A percentile compares a stretch with the other conserved stretches of the same genome.
These are phyloP conservation scores for Starmerella potacharoeniae DNA, from an alignment of 805 yeast species.

Conservation along the genomic window DNA sequence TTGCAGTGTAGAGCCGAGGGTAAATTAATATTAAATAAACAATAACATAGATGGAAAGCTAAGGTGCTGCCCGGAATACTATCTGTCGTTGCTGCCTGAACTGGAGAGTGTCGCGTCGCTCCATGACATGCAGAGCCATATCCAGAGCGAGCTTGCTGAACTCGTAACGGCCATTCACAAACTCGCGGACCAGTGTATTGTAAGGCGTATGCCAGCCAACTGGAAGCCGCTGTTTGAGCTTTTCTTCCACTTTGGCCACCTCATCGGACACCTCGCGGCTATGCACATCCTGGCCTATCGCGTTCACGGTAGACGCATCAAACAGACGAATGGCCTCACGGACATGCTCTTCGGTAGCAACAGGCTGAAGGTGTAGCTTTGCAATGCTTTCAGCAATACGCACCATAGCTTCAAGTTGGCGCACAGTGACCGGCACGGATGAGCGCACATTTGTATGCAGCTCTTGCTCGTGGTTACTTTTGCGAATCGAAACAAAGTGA, in stretches of 20 bases:
- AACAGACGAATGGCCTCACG: conserved; percentile 91
- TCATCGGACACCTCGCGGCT: conserved; percentile 39
- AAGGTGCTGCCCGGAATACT: conserved; percentile 64
- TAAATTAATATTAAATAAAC: conserved; percentile 20
- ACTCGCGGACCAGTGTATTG: conserved; percentile 70
- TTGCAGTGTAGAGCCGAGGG: neutral
- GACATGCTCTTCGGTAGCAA: conserved; percentile 81
- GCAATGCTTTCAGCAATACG: conserved; percentile 94
- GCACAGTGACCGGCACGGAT: conserved; percentile 90
- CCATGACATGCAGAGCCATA: conserved; percentile 61
- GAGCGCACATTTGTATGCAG: conserved; percentile 75
- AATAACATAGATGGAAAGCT: neutral
- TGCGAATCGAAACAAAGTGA: conserved; percentile 83
- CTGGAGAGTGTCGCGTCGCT: conserved; percentile 76
- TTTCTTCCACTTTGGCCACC: conserved; percentile 69
- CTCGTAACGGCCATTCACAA: conserved; percentile 33
- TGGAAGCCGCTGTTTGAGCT: conserved; percentile 79
- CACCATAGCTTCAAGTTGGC: conserved; percentile 94
- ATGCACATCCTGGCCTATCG: conserved; percentile 55
- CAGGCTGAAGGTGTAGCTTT: conserved; percentile 66
- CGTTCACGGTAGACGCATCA: conserved; percentile 96
- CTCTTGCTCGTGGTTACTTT: conserved; percentile 71
- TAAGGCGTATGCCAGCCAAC: conserved; percentile 94
- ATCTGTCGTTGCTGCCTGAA: conserved; percentile 79
- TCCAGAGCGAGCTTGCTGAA: conserved; percentile 55